phyloP scores from a whole-genome alignment of 305 asterid genomes.

The Withania somnifera region DNA sequence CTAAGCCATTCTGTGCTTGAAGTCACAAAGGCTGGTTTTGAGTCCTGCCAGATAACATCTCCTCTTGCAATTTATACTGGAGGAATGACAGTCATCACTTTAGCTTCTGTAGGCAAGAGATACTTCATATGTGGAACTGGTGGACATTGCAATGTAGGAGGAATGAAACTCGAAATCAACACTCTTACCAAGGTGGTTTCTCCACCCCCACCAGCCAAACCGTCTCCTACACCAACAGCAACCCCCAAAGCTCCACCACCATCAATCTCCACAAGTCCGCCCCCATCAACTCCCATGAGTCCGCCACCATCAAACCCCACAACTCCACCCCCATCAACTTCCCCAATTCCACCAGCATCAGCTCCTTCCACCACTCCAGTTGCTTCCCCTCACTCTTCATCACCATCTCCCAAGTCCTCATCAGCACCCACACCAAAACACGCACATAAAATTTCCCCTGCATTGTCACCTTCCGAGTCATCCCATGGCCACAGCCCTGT shows the following conservation, averaged over 20 bases:
- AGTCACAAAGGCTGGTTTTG: constrained; percentile 40
- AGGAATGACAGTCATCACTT: constrained; percentile 34
- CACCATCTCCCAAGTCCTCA: constrained; percentile 12
- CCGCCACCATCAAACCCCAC: constrained; percentile 5
- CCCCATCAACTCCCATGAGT: constrained; percentile 10
- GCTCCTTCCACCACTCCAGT: constrained; percentile 13
- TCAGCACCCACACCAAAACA: constrained; percentile 2
- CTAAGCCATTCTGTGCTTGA: constrained; percentile 42
- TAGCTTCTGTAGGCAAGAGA: constrained; percentile 39
- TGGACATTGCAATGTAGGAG: constrained; percentile 44
- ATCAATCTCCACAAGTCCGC: constrained; percentile 3
- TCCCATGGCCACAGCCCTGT: constrained; percentile 7
- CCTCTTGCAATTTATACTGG: constrained; percentile 30
- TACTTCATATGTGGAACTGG: constrained; percentile 51
- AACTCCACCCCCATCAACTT: neutral
- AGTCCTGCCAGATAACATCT: constrained; percentile 29
- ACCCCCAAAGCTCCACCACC: constrained; percentile 3
- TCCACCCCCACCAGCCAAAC: constrained; percentile 26
- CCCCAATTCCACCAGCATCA: neutral
- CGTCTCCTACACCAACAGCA: constrained; percentile 17
- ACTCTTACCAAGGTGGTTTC: constrained; percentile 21
- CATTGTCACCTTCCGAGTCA: constrained; percentile 19
- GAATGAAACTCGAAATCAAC: constrained; percentile 55
- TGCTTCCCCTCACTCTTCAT: constrained; percentile 3
- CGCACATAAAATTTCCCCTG: constrained; percentile 18